A percentile compares a stretch with the other conserved stretches of the same genome.
These are phyloP conservation scores for Acanthamoeba healyi DNA, from an alignment of 208 protist genomes.

Conservation along the genomic window DNA sequence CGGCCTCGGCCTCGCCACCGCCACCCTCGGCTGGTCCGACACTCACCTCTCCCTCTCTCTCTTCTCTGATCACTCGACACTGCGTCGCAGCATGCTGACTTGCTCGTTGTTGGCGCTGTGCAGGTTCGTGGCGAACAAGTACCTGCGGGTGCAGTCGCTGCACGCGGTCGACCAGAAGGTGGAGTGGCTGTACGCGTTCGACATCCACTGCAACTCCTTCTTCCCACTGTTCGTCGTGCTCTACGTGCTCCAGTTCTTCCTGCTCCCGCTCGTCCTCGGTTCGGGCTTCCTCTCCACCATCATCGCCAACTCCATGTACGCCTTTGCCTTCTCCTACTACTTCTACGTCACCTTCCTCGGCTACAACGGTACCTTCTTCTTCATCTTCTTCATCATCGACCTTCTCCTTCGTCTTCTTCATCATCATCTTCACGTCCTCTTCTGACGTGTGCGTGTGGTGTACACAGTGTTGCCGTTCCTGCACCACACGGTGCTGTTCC, in stretches of 20 bases:
- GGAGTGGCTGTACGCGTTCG: conserved; percentile 97
- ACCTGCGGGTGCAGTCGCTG: conserved; percentile 81
- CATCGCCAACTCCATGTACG: conserved; percentile 87
- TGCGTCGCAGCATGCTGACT: too few relatives aligned
- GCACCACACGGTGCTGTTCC: conserved; percentile 23
- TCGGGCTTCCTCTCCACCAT: conserved; percentile 85
- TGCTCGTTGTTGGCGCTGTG: conserved; percentile 63
- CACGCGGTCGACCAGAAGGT: conserved; percentile 90
- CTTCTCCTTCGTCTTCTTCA: neutral
- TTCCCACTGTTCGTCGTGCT: conserved; percentile 91
- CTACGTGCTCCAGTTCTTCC: conserved; percentile 86
- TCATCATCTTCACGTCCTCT: too few relatives aligned
- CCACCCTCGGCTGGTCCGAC: conserved; percentile 89
- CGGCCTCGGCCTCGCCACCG: conserved; percentile 88
- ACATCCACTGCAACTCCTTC: conserved; percentile 98
- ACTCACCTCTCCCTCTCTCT: conserved; percentile 41
- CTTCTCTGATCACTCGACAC: too few relatives aligned
- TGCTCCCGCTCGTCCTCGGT: conserved; percentile 80
- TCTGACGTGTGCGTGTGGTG: conserved; percentile 3
- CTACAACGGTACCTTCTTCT: conserved; percentile 86
- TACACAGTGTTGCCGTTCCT: conserved; percentile 23
- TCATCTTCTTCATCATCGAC: neutral
- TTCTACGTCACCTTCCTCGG: conserved; percentile 91
- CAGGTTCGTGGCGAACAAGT: conserved; percentile 90
- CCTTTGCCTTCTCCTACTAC: conserved; percentile 88